Evolutionary conservation across 75 land plant genomes (phyloP).

Genomic region (Chamaecyparis obtusa): DNA sequence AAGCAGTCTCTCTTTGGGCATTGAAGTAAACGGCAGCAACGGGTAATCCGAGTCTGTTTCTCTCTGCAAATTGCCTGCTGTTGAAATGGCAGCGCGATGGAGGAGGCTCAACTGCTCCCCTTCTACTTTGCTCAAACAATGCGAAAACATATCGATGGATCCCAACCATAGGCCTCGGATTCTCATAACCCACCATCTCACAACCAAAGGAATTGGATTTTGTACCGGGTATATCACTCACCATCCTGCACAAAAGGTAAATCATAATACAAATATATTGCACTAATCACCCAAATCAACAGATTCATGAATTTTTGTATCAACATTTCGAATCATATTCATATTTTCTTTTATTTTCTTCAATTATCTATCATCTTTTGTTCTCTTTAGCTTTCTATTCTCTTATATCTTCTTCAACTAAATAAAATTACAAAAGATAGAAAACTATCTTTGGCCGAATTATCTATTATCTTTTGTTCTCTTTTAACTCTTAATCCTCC

Average conservation of each 20-base stretch:
- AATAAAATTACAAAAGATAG: too few species aligned
- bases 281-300: too few species aligned
- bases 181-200: conserved; percentile 16
- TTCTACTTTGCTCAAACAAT: conserved; percentile 42
- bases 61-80: conserved; percentile 20
- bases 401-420: too few species aligned
- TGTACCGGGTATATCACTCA: conserved; percentile 85
- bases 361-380: too few species aligned
- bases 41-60: conserved; percentile 50
- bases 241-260: conserved; percentile 54
- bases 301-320: too few species aligned
- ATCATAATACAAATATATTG: background rate
- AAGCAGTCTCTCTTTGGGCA: conserved; percentile 63
- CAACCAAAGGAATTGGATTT: conserved; percentile 45
- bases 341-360: too few species aligned
- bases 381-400: too few species aligned
- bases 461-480: too few species aligned
- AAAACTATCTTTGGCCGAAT: too few species aligned
- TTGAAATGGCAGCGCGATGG: conserved; percentile 61
- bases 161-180: conserved; percentile 54
- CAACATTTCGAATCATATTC: too few species aligned
- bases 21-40: conserved; percentile 68
- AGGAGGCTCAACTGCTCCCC: conserved; percentile 52
- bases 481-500: too few species aligned
- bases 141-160: conserved; percentile 19